Base-by-base conservation (phyloP, 1,139 yeast genomes). In the Yamadazyma triangularis region DNA sequence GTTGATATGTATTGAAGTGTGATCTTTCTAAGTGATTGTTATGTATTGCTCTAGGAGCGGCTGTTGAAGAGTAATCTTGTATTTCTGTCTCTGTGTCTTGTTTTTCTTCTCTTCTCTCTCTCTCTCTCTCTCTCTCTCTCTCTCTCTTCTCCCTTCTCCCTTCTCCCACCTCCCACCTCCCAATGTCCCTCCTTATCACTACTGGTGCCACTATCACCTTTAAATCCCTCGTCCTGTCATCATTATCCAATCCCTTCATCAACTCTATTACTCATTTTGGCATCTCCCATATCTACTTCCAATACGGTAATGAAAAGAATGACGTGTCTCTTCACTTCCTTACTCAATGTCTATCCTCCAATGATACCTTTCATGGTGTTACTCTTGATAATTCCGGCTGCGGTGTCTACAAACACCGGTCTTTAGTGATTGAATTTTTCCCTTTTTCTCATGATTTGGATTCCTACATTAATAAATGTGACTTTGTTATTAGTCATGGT, bases 141-240 rank as follows among this genome's bases (percentile, higher is more conserved):
- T 9, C 20, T 18, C 9, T 18, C 8, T 18, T 18, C 8, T 18
- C 20, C 20, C 20, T 18, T n/a, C 8, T 18, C 20, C 9, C 8
- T 18, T 18, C 20, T 18, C 20, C 20, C 20, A n/a, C n/a, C n/a
- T n/a, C n/a, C 8, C 20, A 18, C 20, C 6, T 9, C 9, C 6
- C 9, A 6, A 18, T 18, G 20, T 18, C 23, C n/a, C 33, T 44
- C 6, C 25, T 44, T 4, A 36, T 52, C 4, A 50, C 94, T 0
- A 82, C 93, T 1, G 96, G 96, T 0, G 95, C 95, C 2, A 86
- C 95, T 0, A 86, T 81, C 9, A 83, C 94, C 0, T 87, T 87
- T 52, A 63, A 66, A 5, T 56, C 51, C 11, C 65, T 87, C n/a
- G 53, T 87, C 1, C 53, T 55, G 20, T 45, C 61, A 4, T 57